A percentile compares a stretch with the other conserved stretches of the same genome.
Conservation (phyloP, 139 green algal species). For the Edaphochlamys debaryana region DNA sequence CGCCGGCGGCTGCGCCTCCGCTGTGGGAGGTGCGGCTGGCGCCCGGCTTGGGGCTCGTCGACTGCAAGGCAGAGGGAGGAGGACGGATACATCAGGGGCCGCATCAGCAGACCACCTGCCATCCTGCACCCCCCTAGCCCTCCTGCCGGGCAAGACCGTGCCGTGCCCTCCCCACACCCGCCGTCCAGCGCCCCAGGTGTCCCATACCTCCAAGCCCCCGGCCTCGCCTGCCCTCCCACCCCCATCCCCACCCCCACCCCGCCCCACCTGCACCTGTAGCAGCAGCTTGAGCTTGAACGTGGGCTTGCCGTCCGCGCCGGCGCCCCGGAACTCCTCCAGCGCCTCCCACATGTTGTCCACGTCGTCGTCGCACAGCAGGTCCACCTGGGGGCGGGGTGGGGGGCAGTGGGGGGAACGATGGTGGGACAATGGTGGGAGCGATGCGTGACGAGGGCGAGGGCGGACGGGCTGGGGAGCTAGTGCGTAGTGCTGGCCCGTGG, state of each 20-base stretch:
- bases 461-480: too few species aligned
- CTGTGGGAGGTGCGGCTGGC: not conserved
- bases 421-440: too few species aligned
- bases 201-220: too few species aligned
- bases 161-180: too few species aligned
- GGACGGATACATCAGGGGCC: too few species aligned
- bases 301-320: not conserved
- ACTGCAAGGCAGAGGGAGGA: not conserved
- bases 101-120: too few species aligned
- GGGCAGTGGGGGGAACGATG: too few species aligned
- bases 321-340: conserved; percentile 39
- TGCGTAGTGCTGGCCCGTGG: too few species aligned
- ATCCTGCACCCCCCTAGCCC: too few species aligned
- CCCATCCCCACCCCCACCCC: not conserved
- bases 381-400: conserved; percentile 41
- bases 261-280: conserved; percentile 21
- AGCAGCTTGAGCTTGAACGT: conserved; percentile 41
- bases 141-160: too few species aligned
- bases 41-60: not conserved
- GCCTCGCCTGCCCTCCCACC: not conserved
- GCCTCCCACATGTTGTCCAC: conserved; percentile 81
- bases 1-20: not conserved
- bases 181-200: too few species aligned
- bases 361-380: conserved; percentile 71
- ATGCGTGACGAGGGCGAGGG: too few species aligned